Base-by-base conservation (phyloP, 257 asterid species). In the Gentiana macrophylla region DNA sequence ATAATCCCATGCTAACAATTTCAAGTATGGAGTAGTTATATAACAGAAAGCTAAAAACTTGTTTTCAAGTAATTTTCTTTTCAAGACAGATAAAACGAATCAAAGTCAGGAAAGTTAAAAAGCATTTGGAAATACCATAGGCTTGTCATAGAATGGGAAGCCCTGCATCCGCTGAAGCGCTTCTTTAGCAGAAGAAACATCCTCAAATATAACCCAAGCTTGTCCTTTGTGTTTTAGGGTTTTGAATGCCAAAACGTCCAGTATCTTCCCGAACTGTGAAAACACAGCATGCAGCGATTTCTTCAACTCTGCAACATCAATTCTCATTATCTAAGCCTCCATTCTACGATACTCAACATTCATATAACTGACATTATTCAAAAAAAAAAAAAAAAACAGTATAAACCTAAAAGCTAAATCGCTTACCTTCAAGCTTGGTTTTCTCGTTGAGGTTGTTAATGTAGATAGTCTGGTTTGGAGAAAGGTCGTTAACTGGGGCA, bases 151-250 rank as follows among this genome's bases (percentile, higher is more conserved):
- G 71, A 92, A 88, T 1, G 99, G 97, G 64, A 88, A 92, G 1
- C 99, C 99, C 57, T 92, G 94, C 97, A 92, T 83, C 78, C 86
- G 88, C 5, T 94, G 86, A 70, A 85, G 84, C 59, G 99, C 99
- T 69, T 50, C 79, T 56, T 78, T 53, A 35, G 99, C 99, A 1
- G 89, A 82, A 53, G 94, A 80, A 56, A 67, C 89, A 32, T 92
- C 97, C 55, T 88, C 94, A 57, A 92, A 92, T n/a, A 88, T 80
- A 44, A 92, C 95, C 99, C 97, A 92, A 2, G 99, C 99, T 70
- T 92, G 99, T 24, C 99, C 99, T 67, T 83, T 88, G 71, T 92
- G 97, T 63, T 88, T 92, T 70, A 92, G 97, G 89, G 99, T 92
- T 88, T 85, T 92, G 85, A 92, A 88, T 6, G 97, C 99, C 67